Evolutionary conservation across 352 stramenopile species (phyloP), one percentile per base, ranked within the genome.

Genomic region (Thalassiosira livingstoniorum): DNA sequence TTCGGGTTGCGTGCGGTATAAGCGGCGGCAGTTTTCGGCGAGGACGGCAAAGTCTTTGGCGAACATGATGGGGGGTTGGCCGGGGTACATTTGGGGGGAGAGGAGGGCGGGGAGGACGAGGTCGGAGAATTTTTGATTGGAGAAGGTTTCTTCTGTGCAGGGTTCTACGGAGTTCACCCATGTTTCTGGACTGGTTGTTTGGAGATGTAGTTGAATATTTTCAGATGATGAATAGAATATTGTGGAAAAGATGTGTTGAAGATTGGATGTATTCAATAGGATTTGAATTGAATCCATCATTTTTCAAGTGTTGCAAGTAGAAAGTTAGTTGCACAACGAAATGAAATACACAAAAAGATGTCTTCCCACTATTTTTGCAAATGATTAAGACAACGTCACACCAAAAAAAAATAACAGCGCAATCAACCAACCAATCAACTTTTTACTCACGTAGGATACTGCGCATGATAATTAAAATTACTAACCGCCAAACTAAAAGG

Each of bases 391-490:
- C n/a, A n/a, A n/a, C n/a, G n/a, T n/a, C n/a, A n/a, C n/a, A n/a
- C n/a, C n/a, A n/a, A n/a, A n/a, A n/a, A n/a, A 51, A 51, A 51
- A 51, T 18, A 51, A 51, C 42, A 51, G 18, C 10, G 10, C 10
- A 51, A 51, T 18, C 10, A 51, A 51, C 42, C 18, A 51, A 51
- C 42, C 10, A 51, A 51, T 18, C 10, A 51, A 18, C 42, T 51
- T 18, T 51, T 51, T 10, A 71, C 63, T 71, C 63, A 63, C 64
- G 63, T 71, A 3, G 72, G 72, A 60, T 61, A 66, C 35, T 70
- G 60, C 15, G 51, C 51, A 61, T 80, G 72, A 61, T 80, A 80
- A 60, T 73, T 72, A 27, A 63, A 80, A 65, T 80, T 72, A 18
- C 72, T 80, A 0, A 73, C 39, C 21, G 72, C 72, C 32, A 80